Percentiles rank a stretch among this genome's conserved stretches.
Evolutionary conservation across 768 basidiomycete genomes (phyloP).

Genomic region (Suillus sp.): DNA sequence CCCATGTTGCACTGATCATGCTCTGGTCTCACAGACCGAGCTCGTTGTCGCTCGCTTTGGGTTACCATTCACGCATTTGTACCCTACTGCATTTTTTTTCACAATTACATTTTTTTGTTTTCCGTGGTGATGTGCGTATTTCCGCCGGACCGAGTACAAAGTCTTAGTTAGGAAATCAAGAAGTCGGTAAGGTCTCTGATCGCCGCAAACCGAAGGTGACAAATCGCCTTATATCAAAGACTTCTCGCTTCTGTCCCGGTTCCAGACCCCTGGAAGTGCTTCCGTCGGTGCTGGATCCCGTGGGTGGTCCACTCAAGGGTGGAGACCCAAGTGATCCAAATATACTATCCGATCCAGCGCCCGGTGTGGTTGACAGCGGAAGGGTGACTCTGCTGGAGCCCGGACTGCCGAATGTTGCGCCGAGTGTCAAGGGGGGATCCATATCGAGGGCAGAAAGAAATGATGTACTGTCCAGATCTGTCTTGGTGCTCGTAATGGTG

Average conservation of each 20-base stretch:
- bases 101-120: not conserved
- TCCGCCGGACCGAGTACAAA: conserved; percentile 1
- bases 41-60: conserved; percentile 6
- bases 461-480: conserved; percentile 85
- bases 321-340: conserved; percentile 63
- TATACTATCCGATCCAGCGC: conserved; percentile 51
- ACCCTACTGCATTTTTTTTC: conserved; percentile 13
- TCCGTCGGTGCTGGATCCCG: conserved; percentile 54
- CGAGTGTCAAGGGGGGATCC: conserved; percentile 70
- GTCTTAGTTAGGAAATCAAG: not conserved
- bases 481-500: conserved; percentile 89
- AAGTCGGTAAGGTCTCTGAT: conserved; percentile 9
- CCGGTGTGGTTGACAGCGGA: conserved; percentile 38
- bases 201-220: conserved; percentile 87
- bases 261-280: conserved; percentile 43
- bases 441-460: conserved; percentile 95
- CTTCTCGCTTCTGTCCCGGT: conserved; percentile 60
- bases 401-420: conserved; percentile 63
- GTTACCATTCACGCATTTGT: conserved; percentile 8
- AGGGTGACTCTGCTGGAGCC: conserved; percentile 63
- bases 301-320: conserved; percentile 62
- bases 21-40: conserved; percentile 4
- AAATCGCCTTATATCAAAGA: conserved; percentile 86
- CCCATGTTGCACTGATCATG: not conserved
- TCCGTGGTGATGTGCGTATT: not conserved